phyloP scores from a whole-genome alignment of 1,139 yeast genomes.

The Yamadazyma sp. region DNA sequence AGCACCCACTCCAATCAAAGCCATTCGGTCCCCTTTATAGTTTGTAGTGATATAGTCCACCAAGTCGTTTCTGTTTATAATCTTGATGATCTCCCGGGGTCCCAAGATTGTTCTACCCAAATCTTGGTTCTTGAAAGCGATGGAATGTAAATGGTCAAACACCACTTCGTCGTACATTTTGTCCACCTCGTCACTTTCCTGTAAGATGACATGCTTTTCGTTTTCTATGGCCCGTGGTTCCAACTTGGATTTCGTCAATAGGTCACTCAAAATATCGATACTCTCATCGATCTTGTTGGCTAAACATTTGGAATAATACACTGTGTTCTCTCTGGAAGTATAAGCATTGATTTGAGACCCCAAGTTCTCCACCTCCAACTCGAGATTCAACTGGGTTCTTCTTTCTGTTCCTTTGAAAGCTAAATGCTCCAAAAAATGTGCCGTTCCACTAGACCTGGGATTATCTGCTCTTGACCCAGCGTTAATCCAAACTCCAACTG shows the following conservation, averaged over 20 bases:
- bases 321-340: constrained; percentile 96
- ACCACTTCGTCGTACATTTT: constrained; percentile 98
- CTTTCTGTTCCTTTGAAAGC: constrained; percentile 91
- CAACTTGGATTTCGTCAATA: constrained; percentile 80
- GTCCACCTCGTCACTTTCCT: constrained; percentile 97
- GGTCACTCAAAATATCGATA: constrained; percentile 85
- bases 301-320: constrained; percentile 89
- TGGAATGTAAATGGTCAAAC: constrained; percentile 93
- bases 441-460: constrained; percentile 84
- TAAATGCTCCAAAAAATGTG: constrained; percentile 93
- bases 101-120: constrained; percentile 97
- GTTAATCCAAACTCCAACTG: constrained; percentile 96
- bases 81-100: constrained; percentile 82
- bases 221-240: constrained; percentile 86
- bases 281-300: constrained; percentile 79
- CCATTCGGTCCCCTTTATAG: constrained; percentile 97
- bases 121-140: constrained; percentile 87
- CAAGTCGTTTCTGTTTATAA: constrained; percentile 75
- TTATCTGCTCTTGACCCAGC: constrained; percentile 98
- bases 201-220: constrained; percentile 92
- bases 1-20: constrained; percentile 92
- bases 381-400: constrained; percentile 82
- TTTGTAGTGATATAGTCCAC: constrained; percentile 77
- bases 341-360: constrained; percentile 98
- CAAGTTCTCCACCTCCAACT: constrained; percentile 90